phyloP scores from a whole-genome alignment of 139 green algal genomes.

The Auxenochlorella protothecoides region DNA sequence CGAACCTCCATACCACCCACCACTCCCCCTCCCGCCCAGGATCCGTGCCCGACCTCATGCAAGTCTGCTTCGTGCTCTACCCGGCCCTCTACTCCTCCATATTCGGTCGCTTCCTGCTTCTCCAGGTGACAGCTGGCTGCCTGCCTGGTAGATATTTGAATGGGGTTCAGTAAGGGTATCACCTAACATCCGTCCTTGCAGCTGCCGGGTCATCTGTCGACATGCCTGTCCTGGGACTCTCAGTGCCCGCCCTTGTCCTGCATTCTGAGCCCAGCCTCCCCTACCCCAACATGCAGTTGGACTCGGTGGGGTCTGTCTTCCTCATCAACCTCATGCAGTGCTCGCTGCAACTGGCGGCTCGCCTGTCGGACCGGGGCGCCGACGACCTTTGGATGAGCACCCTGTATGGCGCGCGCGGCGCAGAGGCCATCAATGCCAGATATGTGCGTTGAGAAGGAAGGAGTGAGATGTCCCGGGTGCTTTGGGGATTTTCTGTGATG shows the following conservation, averaged over 20 bases:
- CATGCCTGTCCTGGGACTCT: too few species aligned
- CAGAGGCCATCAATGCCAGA: constrained; percentile 14
- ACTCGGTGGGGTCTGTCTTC: constrained; percentile 14
- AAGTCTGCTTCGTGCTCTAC: constrained; percentile 14
- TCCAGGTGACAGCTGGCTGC: constrained; percentile 14
- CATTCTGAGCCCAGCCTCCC: neutral
- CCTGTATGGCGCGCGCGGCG: constrained; percentile 21
- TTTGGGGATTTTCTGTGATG: too few species aligned
- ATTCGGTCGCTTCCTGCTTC: constrained; percentile 37
- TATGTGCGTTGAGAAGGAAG: neutral
- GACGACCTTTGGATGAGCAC: constrained; percentile 11
- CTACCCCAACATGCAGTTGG: neutral
- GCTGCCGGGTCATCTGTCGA: too few species aligned
- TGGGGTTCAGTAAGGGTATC: too few species aligned
- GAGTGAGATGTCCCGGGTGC: too few species aligned
- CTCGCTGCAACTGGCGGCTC: constrained; percentile 4
- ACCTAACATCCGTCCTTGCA: too few species aligned
- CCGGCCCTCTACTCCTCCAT: constrained; percentile 27
- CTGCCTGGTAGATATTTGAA: too few species aligned
- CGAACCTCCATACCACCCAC: neutral
- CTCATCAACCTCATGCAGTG: constrained; percentile 14
- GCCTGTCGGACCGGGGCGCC: constrained; percentile 6
- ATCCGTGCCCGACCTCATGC: constrained; percentile 14
- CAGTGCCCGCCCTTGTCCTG: neutral
- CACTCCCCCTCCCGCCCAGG: constrained; percentile 6